Evolutionary conservation across 2,329 filamentous ascomycete species (phyloP), one percentile per base, ranked within the genome.

Genomic region (Aureobasidium sp.): DNA sequence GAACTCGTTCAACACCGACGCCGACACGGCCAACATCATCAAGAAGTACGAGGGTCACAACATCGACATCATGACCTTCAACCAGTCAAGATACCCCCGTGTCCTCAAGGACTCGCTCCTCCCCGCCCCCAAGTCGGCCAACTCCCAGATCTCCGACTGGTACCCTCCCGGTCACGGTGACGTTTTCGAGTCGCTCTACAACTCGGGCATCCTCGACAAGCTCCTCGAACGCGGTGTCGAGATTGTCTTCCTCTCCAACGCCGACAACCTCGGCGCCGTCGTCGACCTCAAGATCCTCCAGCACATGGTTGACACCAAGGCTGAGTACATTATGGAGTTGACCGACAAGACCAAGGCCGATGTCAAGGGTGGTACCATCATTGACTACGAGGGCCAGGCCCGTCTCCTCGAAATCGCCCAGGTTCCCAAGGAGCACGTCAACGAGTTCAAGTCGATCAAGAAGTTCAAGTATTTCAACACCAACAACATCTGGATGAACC

Each of bases 381-480:
- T 99, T 72, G 93, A 99, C 81, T 96, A 96, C 78, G 94, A 99
- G 75, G 93, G 93, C 71, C 92, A 89, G 61, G 93, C 95, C 68
- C 92, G 94, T 73, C 88, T 99, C 67, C 88, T 99, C 57, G 94
- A 99, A 81, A 96, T 99, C 70, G 94, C 94, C 15, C 94, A 99
- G 82, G 94, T 99, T 37, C 94, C 94, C 78, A 99, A 97, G 86
- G 90, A 99, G 82, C 94, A 99, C 79, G 90, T 94, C 75, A 97
- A 99, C 80, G 94, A 99, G 81, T 99, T 99, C 90, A 99, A 99
- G 87, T 96, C 92, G 51, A 99, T 99, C 84, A 99, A 99, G 88
- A 99, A 99, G 84, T 99, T 99, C 88, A 96, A 95, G 84, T 99
- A 99, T 86, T 99, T 99, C 88, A 99, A 99, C 86, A 99, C 94